phyloP scores from a whole-genome alignment of 1,284 basidiomycete species.

The Butyriboletus appendiculatus region DNA sequence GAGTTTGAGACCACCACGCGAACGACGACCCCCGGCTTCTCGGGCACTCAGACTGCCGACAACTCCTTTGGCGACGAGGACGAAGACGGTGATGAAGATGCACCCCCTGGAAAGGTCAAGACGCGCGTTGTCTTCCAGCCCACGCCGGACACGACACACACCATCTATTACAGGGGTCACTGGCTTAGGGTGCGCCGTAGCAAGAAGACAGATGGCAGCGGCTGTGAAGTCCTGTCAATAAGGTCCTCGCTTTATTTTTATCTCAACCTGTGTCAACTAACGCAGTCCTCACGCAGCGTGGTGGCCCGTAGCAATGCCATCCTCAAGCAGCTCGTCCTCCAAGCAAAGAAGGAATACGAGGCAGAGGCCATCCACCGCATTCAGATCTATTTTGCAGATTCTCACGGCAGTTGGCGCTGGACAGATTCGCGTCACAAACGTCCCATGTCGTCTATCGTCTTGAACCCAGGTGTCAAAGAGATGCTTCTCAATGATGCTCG shows the following conservation, averaged over 20 bases:
- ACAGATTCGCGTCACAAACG: conserved; percentile 81
- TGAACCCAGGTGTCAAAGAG: conserved; percentile 82
- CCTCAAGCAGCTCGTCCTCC: conserved; percentile 82
- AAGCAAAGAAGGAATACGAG: conserved; percentile 84
- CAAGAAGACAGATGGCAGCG: conserved; percentile 62
- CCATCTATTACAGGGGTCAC: conserved; percentile 79
- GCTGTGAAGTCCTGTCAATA: conserved; percentile 72
- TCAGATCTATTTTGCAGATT: conserved; percentile 83
- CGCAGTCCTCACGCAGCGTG: conserved; percentile 46
- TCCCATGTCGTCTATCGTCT: conserved; percentile 76
- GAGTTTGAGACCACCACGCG: conserved; percentile 85
- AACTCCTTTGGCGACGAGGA: conserved; percentile 67
- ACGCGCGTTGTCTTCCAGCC: conserved; percentile 84
- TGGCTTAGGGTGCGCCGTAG: conserved; percentile 74
- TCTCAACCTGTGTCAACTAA: conserved; percentile 10
- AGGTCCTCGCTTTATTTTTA: conserved; percentile 44
- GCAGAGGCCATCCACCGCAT: conserved; percentile 80
- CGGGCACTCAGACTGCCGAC: conserved; percentile 46
- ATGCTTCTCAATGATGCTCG: conserved; percentile 78
- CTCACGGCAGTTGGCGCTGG: conserved; percentile 84
- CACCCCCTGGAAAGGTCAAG: conserved; percentile 62
- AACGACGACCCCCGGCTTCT: conserved; percentile 53
- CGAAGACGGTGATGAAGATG: conserved; percentile 54
- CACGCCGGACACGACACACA: conserved; percentile 79
- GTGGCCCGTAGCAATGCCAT: conserved; percentile 78